Conservation (phyloP, 306 rosid genomes). For the Lathyrus oleraceus region DNA sequence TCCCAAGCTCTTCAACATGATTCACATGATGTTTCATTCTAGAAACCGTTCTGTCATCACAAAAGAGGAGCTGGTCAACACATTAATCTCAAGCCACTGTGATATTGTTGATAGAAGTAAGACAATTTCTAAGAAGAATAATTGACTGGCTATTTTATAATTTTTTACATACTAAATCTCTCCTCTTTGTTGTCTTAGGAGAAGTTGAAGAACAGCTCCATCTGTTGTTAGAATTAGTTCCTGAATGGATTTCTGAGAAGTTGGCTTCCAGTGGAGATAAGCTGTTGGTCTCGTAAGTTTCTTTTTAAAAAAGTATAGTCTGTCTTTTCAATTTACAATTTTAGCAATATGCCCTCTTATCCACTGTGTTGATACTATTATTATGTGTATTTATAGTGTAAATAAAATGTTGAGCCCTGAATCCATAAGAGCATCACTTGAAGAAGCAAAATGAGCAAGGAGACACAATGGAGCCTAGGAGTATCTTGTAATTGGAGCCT, state of each 20-base stretch:
- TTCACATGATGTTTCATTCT: slow-evolving; percentile 60
- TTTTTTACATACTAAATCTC: slow-evolving; percentile 28
- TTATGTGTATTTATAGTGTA: slow-evolving; percentile 42
- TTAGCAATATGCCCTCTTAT: neutral
- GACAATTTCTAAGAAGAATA: slow-evolving; percentile 6
- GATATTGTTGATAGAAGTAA: slow-evolving; percentile 71
- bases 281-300: slow-evolving; percentile 60
- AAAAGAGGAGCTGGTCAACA: slow-evolving; percentile 71
- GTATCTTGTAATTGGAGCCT: neutral
- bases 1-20: slow-evolving; percentile 82
- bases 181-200: slow-evolving; percentile 43
- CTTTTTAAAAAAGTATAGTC: neutral
- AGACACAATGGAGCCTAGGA: neutral
- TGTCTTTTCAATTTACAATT: neutral
- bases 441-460: slow-evolving; percentile 57
- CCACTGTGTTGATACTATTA: slow-evolving; percentile 18
- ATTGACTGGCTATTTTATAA: neutral
- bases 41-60: slow-evolving; percentile 55
- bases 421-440: slow-evolving; percentile 53
- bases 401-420: slow-evolving; percentile 48
- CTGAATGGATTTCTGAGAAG: slow-evolving; percentile 86
- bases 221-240: slow-evolving; percentile 67
- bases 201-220: slow-evolving; percentile 75
- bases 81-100: slow-evolving; percentile 52
- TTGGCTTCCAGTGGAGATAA: slow-evolving; percentile 57